A percentile compares a stretch with the other conserved stretches of the same genome.
These are phyloP conservation scores for Cetradonia linearis DNA, from an alignment of 495 filamentous ascomycete species.

Conservation along the genomic window DNA sequence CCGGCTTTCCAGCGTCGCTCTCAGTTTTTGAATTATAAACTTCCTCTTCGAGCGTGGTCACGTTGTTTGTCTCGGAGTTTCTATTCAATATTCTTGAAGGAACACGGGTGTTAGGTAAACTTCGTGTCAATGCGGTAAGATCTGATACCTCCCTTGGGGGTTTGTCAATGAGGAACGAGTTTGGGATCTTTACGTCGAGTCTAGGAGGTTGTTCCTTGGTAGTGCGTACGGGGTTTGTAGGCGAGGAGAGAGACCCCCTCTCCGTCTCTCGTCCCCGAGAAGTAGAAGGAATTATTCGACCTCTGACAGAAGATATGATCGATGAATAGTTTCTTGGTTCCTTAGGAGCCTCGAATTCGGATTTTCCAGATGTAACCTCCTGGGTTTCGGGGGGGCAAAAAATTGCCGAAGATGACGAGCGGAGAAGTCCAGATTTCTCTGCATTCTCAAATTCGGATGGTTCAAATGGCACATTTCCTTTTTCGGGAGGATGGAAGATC, in stretches of 20 bases:
- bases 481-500: neutral
- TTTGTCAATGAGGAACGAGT: neutral
- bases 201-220: conserved; percentile 1
- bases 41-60: neutral
- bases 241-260: neutral
- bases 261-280: neutral
- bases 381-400: neutral
- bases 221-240: neutral
- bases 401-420: neutral
- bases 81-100: neutral
- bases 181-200: conserved; percentile 10
- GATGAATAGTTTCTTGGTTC: conserved; percentile 9
- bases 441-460: conserved; percentile 6
- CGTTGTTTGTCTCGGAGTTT: neutral
- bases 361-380: neutral
- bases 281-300: neutral
- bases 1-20: conserved; percentile 3
- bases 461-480: neutral
- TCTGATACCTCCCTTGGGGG: neutral
- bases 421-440: neutral
- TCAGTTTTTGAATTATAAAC: neutral
- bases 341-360: conserved; percentile 11
- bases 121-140: no score
- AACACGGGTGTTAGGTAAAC: neutral
- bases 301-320: conserved; percentile 11